These are phyloP conservation scores for Podila epigama DNA, from an alignment of 192 early-diverging fungal genomes.

Conservation along the genomic window DNA sequence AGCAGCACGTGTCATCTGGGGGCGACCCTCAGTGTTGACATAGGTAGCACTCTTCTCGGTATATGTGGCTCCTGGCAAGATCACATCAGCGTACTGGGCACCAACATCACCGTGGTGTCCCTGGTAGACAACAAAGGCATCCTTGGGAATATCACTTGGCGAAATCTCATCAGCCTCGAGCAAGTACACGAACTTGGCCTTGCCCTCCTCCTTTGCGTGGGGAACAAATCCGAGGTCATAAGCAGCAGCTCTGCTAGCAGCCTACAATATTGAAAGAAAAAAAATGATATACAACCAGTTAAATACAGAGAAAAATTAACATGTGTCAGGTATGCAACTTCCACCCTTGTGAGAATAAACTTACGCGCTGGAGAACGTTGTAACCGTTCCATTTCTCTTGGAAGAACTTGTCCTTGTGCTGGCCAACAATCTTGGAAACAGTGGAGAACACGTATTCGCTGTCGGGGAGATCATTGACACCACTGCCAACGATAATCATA, in stretches of 20 bases:
- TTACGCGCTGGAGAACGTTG: constrained; percentile 88
- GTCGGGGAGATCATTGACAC: constrained; percentile 78
- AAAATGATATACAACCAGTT: not conserved
- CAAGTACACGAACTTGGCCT: constrained; percentile 85
- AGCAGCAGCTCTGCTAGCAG: constrained; percentile 88
- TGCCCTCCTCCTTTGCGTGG: constrained; percentile 48
- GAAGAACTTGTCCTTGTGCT: constrained; percentile 73
- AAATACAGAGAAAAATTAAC: not conserved
- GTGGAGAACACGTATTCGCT: constrained; percentile 75
- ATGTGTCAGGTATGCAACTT: not conserved
- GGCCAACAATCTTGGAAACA: constrained; percentile 77
- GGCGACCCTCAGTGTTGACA: constrained; percentile 97
- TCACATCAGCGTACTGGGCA: constrained; percentile 93
- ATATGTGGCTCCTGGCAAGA: constrained; percentile 94
- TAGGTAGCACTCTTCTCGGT: constrained; percentile 97
- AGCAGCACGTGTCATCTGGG: constrained; percentile 92
- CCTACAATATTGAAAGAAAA: constrained; percentile 50
- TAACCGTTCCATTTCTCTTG: constrained; percentile 88
- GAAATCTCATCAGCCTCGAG: constrained; percentile 90
- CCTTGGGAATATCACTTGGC: constrained; percentile 78
- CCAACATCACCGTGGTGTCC: constrained; percentile 99
- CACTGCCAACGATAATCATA: constrained; percentile 88
- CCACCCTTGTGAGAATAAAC: not conserved
- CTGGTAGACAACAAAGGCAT: constrained; percentile 98
- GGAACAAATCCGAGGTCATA: constrained; percentile 90